Evolutionary conservation across 352 stramenopile genomes (phyloP).

Genomic region (Globisporangium cylindrosporum): DNA sequence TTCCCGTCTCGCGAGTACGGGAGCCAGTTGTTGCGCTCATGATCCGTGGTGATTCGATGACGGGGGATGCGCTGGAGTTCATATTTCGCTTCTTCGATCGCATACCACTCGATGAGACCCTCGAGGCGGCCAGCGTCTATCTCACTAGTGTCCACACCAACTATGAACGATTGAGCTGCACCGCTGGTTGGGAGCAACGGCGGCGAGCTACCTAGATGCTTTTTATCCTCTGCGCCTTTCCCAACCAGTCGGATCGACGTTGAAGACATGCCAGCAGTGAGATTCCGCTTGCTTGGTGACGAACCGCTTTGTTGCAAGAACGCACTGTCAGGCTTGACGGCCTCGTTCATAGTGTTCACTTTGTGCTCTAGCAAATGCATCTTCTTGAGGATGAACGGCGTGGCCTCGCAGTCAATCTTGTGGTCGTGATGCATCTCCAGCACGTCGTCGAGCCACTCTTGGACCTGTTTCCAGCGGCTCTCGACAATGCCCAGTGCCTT

Average conservation of each 20-base stretch:
- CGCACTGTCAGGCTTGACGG: not conserved
- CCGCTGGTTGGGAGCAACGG: not conserved
- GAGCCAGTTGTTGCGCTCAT: slow-evolving; percentile 51
- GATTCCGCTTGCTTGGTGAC: slow-evolving; percentile 11
- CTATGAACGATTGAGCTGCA: not conserved
- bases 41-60: slow-evolving; percentile 59
- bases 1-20: slow-evolving; percentile 52
- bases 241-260: not conserved
- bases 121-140: slow-evolving; percentile 52
- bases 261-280: not conserved
- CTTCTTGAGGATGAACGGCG: slow-evolving; percentile 68
- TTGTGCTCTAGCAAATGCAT: slow-evolving; percentile 46
- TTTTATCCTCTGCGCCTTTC: not conserved
- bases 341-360: not conserved
- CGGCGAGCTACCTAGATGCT: not conserved
- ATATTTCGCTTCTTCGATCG: slow-evolving; percentile 60
- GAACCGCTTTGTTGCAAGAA: not conserved
- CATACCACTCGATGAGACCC: slow-evolving; percentile 70
- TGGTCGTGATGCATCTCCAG: slow-evolving; percentile 60
- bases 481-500: slow-evolving; percentile 47
- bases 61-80: slow-evolving; percentile 64
- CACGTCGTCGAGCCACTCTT: slow-evolving; percentile 64
- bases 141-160: not conserved
- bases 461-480: slow-evolving; percentile 55
- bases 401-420: slow-evolving; percentile 61